phyloP scores from a whole-genome alignment of 345 rosid genomes.

The Mangifera indica region DNA sequence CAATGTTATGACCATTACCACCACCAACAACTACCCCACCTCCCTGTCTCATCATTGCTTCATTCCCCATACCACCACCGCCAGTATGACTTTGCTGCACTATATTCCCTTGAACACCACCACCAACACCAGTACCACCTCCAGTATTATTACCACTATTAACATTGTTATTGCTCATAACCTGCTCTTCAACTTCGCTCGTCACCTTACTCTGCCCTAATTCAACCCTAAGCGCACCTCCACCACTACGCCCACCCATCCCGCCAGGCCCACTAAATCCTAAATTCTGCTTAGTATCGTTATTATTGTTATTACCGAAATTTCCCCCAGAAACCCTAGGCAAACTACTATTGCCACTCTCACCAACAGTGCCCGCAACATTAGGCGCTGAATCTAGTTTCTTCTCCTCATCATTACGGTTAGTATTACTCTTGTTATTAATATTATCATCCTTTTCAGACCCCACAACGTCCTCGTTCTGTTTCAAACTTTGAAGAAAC shows the following conservation, averaged over 20 bases:
- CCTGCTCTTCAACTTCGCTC: constrained; percentile 38
- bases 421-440: background rate
- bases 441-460: constrained; percentile 18
- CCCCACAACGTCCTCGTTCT: constrained; percentile 40
- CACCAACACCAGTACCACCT: constrained; percentile 6
- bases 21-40: constrained; percentile 32
- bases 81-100: constrained; percentile 28
- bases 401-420: constrained; percentile 22
- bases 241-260: constrained; percentile 28
- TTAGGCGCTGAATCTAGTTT: constrained; percentile 24
- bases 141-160: background rate
- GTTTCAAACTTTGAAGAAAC: constrained; percentile 58
- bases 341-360: constrained; percentile 28
- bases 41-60: constrained; percentile 41
- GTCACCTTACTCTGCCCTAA: constrained; percentile 42
- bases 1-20: constrained; percentile 32
- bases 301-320: constrained; percentile 27
- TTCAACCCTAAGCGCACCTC: constrained; percentile 64
- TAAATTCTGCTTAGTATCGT: constrained; percentile 14
- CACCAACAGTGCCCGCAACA: constrained; percentile 32
- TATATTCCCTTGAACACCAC: constrained; percentile 24
- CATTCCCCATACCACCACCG: constrained; percentile 31
- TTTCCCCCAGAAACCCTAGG: constrained; percentile 35
- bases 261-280: constrained; percentile 39
- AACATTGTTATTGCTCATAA: constrained; percentile 23